Base-by-base conservation (phyloP, 2,329 filamentous ascomycete genomes). In the Phyllosticta citriasiana region DNA sequence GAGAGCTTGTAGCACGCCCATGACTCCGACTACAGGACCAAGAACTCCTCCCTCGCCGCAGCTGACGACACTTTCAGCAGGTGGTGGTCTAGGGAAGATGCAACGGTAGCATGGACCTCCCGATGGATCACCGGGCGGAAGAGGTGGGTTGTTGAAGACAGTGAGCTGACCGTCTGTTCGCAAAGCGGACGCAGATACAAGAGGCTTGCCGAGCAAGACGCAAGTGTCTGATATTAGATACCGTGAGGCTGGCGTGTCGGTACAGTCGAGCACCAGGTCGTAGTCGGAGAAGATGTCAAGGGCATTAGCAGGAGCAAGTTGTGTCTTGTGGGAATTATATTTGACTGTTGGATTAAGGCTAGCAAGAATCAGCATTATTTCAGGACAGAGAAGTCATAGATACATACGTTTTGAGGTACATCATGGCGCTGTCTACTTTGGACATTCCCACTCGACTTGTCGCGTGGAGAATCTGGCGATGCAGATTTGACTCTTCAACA, bases 21-120 rank as follows among this genome's bases (percentile, higher is more conserved):
- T 97, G 0, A 86, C 82, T 0, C 94, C 94, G 0, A 99, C 94
- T 0, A 97, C 91, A 0, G 94, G 92, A 0, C 94, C 94, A 1
- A 99, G 69, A 8, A 99, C 91, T 0, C 94, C 94, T 9, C 92
- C 93, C 71, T 99, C 94, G 51, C 92, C 91, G 69, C 94, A 99
- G 63, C 87, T 91, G 1, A 90, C 80, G 0, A 97, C 87, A 61
- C 84, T 91, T 52, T 89, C 88, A 0, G 89, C 84, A 0, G 93
- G 91, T 0, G 94, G 92, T 0, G 94, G 92, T 47, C 82, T 87
- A 0, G 91, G 92, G 67, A 96, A 99, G 12, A 97, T 83, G 70
- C 94, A 99, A 52, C 94, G 83, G 74, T 99, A 99, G 74, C 94
- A 99, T 0, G 93, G 92, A 30, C 88, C 87, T 35, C 88, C 87